Evolutionary conservation across 495 filamentous ascomycete species (phyloP).

Genomic region (Trichoderma reesei): DNA sequence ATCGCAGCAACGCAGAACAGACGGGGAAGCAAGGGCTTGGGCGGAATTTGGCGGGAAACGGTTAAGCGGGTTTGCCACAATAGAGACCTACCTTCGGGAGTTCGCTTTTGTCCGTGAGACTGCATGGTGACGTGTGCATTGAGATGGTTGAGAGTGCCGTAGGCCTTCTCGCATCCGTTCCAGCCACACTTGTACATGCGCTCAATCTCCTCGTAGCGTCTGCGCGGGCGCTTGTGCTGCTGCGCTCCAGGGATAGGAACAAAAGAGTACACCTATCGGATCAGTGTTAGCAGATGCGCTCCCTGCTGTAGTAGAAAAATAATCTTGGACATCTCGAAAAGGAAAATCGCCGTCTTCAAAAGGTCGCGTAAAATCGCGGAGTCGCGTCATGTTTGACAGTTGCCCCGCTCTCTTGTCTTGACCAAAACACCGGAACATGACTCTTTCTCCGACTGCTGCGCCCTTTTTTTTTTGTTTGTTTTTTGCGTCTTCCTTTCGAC

Average conservation of each 20-base stretch:
- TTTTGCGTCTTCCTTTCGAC: neutral
- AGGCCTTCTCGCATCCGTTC: conserved; percentile 97
- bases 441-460: neutral
- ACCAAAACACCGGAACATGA: too few species aligned
- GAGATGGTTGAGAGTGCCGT: conserved; percentile 90
- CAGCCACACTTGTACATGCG: conserved; percentile 99
- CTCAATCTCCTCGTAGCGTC: conserved; percentile 97
- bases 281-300: conserved; percentile 8
- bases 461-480: neutral
- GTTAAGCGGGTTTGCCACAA: too few species aligned
- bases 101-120: conserved; percentile 82
- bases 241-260: conserved; percentile 96
- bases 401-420: too few species aligned
- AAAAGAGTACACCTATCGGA: conserved; percentile 82
- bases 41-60: too few species aligned
- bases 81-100: conserved; percentile 75
- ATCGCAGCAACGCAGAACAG: neutral
- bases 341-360: too few species aligned
- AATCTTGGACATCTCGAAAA: too few species aligned
- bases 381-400: too few species aligned
- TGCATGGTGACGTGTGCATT: conserved; percentile 99
- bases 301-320: neutral
- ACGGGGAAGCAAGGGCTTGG: neutral
- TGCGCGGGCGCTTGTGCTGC: conserved; percentile 91
- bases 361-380: too few species aligned